phyloP scores from a whole-genome alignment of 176 grass and related monocot species.

The Tillandsia leiboldiana region DNA sequence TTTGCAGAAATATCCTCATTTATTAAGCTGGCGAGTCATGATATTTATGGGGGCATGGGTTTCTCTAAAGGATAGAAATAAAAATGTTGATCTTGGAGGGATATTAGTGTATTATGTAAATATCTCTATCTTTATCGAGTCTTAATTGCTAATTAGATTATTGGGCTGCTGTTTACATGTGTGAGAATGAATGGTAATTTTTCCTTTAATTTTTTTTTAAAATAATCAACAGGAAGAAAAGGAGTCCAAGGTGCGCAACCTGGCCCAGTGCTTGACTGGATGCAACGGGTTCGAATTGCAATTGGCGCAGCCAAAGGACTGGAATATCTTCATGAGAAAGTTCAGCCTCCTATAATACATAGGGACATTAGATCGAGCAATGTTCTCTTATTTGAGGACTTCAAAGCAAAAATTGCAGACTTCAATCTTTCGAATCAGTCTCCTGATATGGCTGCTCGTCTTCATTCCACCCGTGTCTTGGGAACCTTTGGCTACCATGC shows the following conservation, averaged over 20 bases:
- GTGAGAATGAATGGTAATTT: too few relatives aligned
- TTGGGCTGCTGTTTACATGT: too few relatives aligned
- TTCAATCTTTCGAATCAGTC: constrained; percentile 94
- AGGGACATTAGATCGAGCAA: constrained; percentile 89
- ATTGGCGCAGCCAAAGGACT: constrained; percentile 77
- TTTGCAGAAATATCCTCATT: too few relatives aligned
- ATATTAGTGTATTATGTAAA: too few relatives aligned
- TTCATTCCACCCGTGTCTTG: constrained; percentile 86
- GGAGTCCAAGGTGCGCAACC: constrained; percentile 84
- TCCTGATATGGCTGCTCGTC: constrained; percentile 80
- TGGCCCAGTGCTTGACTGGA: constrained; percentile 79
- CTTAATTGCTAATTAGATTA: too few relatives aligned
- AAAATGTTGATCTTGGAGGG: too few relatives aligned
- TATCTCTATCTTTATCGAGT: too few relatives aligned
- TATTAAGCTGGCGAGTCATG: too few relatives aligned
- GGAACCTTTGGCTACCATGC: constrained; percentile 94
- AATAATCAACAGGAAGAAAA: constrained; percentile 54
- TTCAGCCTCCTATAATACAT: constrained; percentile 71
- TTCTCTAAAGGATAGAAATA: too few relatives aligned
- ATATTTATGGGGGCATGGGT: too few relatives aligned
- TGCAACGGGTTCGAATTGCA: constrained; percentile 73
- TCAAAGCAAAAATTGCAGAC: constrained; percentile 81
- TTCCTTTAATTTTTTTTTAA: not conserved
- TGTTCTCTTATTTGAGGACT: constrained; percentile 83
- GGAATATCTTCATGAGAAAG: constrained; percentile 83